Conservation (phyloP, 352 stramenopile species). For the Saprolegnia parasitica region DNA sequence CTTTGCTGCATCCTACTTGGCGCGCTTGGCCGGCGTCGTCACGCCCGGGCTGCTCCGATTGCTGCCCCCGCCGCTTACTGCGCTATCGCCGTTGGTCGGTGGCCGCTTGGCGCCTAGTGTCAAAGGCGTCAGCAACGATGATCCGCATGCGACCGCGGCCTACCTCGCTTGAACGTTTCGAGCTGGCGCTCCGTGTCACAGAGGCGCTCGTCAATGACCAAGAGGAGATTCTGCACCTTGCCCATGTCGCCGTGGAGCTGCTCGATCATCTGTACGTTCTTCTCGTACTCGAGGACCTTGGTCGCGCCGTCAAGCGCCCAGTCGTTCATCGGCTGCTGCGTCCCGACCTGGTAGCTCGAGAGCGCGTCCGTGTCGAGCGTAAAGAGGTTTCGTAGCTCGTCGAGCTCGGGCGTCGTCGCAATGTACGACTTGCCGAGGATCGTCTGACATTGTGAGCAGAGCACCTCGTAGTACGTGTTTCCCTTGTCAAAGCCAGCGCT, state of each 20-base stretch:
- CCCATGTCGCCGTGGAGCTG: constrained; percentile 35
- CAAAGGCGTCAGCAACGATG: background rate
- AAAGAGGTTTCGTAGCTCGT: constrained; percentile 61
- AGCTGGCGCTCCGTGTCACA: constrained; percentile 13
- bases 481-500: constrained; percentile 46
- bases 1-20: background rate
- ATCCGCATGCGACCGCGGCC: background rate
- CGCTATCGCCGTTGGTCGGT: background rate
- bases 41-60: too few relatives aligned
- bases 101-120: constrained; percentile 1
- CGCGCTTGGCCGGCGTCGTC: background rate
- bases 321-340: background rate
- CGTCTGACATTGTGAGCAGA: constrained; percentile 76
- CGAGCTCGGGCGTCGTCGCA: constrained; percentile 55
- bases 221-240: constrained; percentile 73
- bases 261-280: constrained; percentile 16
- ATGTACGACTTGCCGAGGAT: constrained; percentile 74
- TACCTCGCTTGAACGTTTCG: constrained; percentile 5
- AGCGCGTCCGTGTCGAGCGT: constrained; percentile 72
- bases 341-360: constrained; percentile 70
- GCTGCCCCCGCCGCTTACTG: background rate
- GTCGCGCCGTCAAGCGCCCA: constrained; percentile 24
- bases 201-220: constrained; percentile 71
- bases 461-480: constrained; percentile 67
- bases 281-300: constrained; percentile 12